These are phyloP conservation scores for Avena eriantha DNA, from an alignment of 176 grass and related monocot species.

Conservation along the genomic window DNA sequence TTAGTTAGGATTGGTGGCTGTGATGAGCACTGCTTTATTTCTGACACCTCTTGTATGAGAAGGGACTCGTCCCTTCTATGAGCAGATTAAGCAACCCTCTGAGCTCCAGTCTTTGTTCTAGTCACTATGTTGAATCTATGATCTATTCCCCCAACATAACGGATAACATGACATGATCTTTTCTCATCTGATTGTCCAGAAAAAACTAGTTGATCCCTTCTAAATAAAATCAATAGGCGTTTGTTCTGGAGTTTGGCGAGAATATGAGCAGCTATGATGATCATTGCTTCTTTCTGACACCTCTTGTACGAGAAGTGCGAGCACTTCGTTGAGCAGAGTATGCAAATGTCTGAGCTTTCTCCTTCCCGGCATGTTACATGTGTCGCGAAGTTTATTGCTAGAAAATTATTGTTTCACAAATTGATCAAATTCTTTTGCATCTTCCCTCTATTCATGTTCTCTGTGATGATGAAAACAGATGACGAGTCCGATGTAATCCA, in stretches of 20 bases:
- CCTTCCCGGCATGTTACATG: too few relatives aligned
- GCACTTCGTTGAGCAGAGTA: slow-evolving; percentile 64
- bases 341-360: slow-evolving; percentile 53
- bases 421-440: not conserved
- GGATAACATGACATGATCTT: too few relatives aligned
- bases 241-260: not conserved
- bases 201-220: too few relatives aligned
- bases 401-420: too few relatives aligned
- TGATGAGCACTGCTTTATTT: slow-evolving; percentile 56
- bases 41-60: slow-evolving; percentile 89
- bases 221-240: not conserved
- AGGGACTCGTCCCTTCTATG: slow-evolving; percentile 58
- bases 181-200: too few relatives aligned
- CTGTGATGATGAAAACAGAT: not conserved
- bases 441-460: not conserved
- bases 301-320: slow-evolving; percentile 77
- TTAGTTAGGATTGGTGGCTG: not conserved
- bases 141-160: not conserved
- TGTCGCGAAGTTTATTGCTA: too few relatives aligned
- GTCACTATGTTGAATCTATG: not conserved
- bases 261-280: slow-evolving; percentile 43
- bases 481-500: not conserved
- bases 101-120: slow-evolving; percentile 5
- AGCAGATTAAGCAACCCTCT: slow-evolving; percentile 72
- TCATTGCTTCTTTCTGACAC: slow-evolving; percentile 67